Evolutionary conservation across 139 green algal genomes (phyloP), one percentile per base, ranked within the genome.

Genomic region (Mychonastes homosphaera): DNA sequence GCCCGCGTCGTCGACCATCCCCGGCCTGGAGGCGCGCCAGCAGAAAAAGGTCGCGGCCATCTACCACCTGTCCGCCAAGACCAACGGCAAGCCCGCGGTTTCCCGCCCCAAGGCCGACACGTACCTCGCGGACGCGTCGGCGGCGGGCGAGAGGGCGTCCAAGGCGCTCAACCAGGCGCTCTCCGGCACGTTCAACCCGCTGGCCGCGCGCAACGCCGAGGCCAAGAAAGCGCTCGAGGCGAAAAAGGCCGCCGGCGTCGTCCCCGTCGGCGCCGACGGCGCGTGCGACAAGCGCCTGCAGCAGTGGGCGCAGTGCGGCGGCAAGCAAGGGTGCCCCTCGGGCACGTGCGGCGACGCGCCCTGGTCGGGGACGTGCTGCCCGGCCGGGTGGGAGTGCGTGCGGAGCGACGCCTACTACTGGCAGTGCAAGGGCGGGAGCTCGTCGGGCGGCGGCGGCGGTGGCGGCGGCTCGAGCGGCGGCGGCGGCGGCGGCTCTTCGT

Each of bases 281-380:
- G 56, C 23, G 19, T 53, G 56, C 41, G 4, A 24, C 39, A 38
- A 33, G 4, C 24, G 24, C 24, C 44, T 65, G 18, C 56, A 57
- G 4, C 38, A 4, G 13, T 56, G 46, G 45, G 58, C 56, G 33
- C 58, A 65, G 46, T 65, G 58, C 26, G 58, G 58, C 12, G 58
- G 58, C 45, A 65, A 48, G 46, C 21, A 15, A 10, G 23, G 13
- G 23, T 64, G 56, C 32, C 21, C 29, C 21, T 43, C 40, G 4
- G 27, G 15, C 21, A 55, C 45, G 29, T 53, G 41, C 24, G 43
- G 43, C 10, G 41, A 54, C 34, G 28, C 38, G 56, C 39, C 55
- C 6, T 57, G 58, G 45, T 15, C 32, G 6, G 47, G 32, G 24
- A 7, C 12, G 9, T 56, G 46, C 34, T 65, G 58, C 46, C n/a